Percentiles rank a stretch among this genome's conserved stretches.
Evolutionary conservation across 2,329 filamentous ascomycete species (phyloP).

Genomic region (Cladosporium sp.): DNA sequence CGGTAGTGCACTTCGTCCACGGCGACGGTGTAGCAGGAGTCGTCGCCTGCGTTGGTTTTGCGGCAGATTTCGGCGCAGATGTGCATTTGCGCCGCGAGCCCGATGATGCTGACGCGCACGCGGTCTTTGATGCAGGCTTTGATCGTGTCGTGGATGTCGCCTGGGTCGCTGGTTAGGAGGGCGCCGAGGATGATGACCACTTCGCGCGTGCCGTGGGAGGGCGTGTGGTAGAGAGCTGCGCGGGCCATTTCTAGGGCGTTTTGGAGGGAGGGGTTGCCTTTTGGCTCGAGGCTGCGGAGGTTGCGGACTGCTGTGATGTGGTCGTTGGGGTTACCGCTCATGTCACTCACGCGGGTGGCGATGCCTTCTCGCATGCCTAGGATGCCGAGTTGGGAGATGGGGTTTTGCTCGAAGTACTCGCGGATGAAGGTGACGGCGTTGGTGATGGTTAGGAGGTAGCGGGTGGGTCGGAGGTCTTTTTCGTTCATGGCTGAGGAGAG

Average conservation of each 20-base stretch:
- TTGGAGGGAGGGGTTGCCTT: constrained; percentile 60
- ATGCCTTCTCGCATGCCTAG: constrained; percentile 91
- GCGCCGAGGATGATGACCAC: constrained; percentile 89
- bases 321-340: constrained; percentile 85
- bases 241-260: constrained; percentile 95
- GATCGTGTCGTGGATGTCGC: constrained; percentile 92
- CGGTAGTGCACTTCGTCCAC: constrained; percentile 83
- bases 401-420: constrained; percentile 98
- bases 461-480: constrained; percentile 86
- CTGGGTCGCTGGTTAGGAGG: constrained; percentile 82
- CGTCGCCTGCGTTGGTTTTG: constrained; percentile 80
- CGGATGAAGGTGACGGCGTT: constrained; percentile 83
- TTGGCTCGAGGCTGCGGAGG: constrained; percentile 39
- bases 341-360: constrained; percentile 77
- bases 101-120: constrained; percentile 83
- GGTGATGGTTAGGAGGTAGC: constrained; percentile 74
- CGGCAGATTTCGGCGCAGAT: constrained; percentile 85
- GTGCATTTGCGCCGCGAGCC: constrained; percentile 83
- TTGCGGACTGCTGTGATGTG: constrained; percentile 75
- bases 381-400: constrained; percentile 90
- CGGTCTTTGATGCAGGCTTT: constrained; percentile 70
- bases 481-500: constrained; percentile 91
- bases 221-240: constrained; percentile 86
- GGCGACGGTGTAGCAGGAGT: constrained; percentile 72
- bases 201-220: constrained; percentile 88